A percentile compares a stretch with the other conserved stretches of the same genome.
Conservation (phyloP, 2,329 filamentous ascomycete genomes). For the Epichloe brachyelytri region DNA sequence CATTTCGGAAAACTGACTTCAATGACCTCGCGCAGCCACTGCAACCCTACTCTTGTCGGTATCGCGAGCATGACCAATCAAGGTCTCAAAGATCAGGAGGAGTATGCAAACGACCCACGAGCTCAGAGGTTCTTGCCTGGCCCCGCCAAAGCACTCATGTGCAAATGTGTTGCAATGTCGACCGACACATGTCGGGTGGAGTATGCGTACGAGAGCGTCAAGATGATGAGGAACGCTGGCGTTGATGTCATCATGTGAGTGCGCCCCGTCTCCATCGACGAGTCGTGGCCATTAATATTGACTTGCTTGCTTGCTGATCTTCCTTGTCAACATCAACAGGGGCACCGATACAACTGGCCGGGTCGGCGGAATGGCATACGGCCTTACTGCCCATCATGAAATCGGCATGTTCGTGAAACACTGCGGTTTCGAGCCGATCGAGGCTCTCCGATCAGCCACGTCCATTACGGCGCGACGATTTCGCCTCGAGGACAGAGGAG, state of each 20-base stretch:
- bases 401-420: conserved; percentile 9
- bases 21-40: conserved; percentile 4
- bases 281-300: neutral
- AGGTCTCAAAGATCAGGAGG: conserved; percentile 10
- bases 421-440: conserved; percentile 7
- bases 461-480: conserved; percentile 7
- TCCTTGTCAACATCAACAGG: neutral
- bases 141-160: conserved; percentile 5
- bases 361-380: conserved; percentile 7
- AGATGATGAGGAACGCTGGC: conserved; percentile 6
- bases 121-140: conserved; percentile 3
- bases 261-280: neutral
- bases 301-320: neutral
- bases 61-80: conserved; percentile 13
- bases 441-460: conserved; percentile 9
- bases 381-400: conserved; percentile 7
- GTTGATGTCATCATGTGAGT: conserved; percentile 9
- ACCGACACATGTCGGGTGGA: conserved; percentile 4
- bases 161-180: conserved; percentile 4
- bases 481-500: conserved; percentile 5
- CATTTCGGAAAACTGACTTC: neutral
- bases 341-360: conserved; percentile 9
- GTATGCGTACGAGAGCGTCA: conserved; percentile 8
- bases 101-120: conserved; percentile 10
- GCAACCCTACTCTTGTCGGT: conserved; percentile 13